Base-by-base conservation (phyloP, 192 early-diverging fungal species). In the Backusella psychrophila region DNA sequence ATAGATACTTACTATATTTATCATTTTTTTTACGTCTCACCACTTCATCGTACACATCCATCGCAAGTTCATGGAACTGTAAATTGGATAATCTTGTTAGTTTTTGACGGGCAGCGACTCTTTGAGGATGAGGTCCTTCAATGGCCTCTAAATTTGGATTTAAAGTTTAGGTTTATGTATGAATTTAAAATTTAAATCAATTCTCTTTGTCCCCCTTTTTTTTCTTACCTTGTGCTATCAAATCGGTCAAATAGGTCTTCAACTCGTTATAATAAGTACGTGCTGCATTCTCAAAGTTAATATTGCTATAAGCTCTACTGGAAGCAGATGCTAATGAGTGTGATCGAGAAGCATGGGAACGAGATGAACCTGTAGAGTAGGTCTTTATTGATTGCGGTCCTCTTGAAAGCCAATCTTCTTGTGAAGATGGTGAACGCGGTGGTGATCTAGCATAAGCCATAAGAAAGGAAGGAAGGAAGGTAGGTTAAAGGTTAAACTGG, bases 11-110 rank as follows among this genome's bases (percentile, higher is more conserved):
- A 94, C 92, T 84, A 69, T 89, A 87, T 66, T 75, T 80, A 23
- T 83, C 84, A 76, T 91, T 86, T 52, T 78, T 73, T 53, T 79
- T 83, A n/a, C 96, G 73, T 66, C 96, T 80, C 26, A 88, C 90
- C 76, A 99, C 87, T 81, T 99, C 97, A 83, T 99, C 97, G 83
- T 93, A 96, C 9, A 99, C 96, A 84, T 99, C 96, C 15, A 95
- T 96, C 31, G 92, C 87, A 19, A 99, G 88, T 80, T 98, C 97
- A 78, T 94, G 90, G 82, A 99, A 95, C 79, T 99, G 96, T 75
- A 89, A 87, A 68, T 91, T 89, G 36, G 88, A 85, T 33, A 97
- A 85, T 66, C 92, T 84, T n/a, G 87, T 87, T 23, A 99, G 84
- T 81, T 97, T 98, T 71, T 96, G 92, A 66, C 90, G 75, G 5